phyloP scores from a whole-genome alignment of 352 stramenopile species.

The Pythium sukuiense region DNA sequence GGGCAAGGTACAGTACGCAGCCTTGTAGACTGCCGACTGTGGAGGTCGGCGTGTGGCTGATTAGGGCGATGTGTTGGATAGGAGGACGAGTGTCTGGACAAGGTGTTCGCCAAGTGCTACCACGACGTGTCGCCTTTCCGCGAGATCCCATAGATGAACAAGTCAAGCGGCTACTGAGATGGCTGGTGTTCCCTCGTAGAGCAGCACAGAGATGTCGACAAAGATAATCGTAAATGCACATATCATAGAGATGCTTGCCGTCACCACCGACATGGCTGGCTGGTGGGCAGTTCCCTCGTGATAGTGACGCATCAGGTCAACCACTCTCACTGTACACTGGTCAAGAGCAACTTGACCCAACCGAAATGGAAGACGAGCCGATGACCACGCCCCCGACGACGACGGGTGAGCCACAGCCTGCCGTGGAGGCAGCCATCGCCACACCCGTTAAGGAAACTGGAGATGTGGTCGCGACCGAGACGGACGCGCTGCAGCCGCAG shows the following conservation, averaged over 20 bases:
- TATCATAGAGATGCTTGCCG: neutral
- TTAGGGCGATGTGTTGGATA: slow-evolving; percentile 18
- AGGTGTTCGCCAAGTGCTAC: slow-evolving; percentile 86
- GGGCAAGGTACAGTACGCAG: slow-evolving; percentile 34
- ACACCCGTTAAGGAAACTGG: neutral
- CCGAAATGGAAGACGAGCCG: slow-evolving; percentile 8
- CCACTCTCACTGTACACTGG: slow-evolving; percentile 8
- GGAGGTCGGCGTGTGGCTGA: neutral
- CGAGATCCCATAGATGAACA: slow-evolving; percentile 67
- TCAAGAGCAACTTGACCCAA: slow-evolving; percentile 12
- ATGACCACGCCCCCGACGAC: slow-evolving; percentile 1
- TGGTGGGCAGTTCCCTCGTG: slow-evolving; percentile 20
- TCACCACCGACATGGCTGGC: slow-evolving; percentile 5
- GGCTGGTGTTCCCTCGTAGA: neutral
- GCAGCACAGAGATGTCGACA: neutral
- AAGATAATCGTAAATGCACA: slow-evolving; percentile 3
- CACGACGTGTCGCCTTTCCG: slow-evolving; percentile 78
- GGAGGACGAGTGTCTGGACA: slow-evolving; percentile 85
- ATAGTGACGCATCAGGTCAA: slow-evolving; percentile 11
- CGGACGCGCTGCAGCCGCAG: slow-evolving; percentile 10
- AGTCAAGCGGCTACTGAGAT: neutral
- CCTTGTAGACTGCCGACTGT: neutral
- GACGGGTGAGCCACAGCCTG: neutral
- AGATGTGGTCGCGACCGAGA: neutral
- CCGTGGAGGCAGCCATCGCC: neutral